A percentile compares a stretch with the other conserved stretches of the same genome.
Conservation (phyloP, 2,329 filamentous ascomycete species). For the Pseudocercospora eumusae region DNA sequence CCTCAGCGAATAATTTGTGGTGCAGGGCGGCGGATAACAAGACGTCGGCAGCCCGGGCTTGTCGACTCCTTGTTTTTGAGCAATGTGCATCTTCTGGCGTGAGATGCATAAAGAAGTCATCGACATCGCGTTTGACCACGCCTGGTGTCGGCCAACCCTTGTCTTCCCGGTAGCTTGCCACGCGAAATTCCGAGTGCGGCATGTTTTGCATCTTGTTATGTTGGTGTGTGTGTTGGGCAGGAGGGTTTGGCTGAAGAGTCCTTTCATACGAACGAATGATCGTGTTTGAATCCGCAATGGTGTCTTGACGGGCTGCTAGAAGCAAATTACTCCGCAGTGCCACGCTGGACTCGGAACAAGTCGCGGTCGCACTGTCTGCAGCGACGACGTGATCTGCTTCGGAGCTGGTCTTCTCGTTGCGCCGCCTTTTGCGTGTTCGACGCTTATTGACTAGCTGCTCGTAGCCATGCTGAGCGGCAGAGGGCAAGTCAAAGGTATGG, state of each 20-base stretch:
- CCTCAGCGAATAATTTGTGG: not conserved
- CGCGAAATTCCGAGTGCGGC: not conserved
- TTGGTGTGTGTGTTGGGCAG: not conserved
- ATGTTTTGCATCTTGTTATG: not conserved
- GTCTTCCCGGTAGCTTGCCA: not conserved
- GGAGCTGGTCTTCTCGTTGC: not conserved
- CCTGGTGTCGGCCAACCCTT: not conserved
- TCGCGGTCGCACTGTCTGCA: not conserved
- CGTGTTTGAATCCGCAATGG: not conserved
- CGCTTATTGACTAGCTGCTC: constrained; percentile 19
- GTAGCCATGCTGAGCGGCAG: constrained; percentile 35
- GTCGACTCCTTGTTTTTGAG: not conserved
- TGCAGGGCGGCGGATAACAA: not conserved
- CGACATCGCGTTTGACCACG: not conserved
- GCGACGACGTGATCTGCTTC: not conserved
- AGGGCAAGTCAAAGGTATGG: constrained; percentile 31
- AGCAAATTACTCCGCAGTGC: not conserved
- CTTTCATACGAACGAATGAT: not conserved
- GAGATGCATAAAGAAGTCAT: not conserved
- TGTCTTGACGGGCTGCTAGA: not conserved
- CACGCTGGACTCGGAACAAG: not conserved
- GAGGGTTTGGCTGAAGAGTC: not conserved
- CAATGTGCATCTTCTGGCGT: not conserved
- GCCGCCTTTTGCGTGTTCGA: not conserved
- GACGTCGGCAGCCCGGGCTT: not conserved